Evolutionary conservation across 805 yeast species (phyloP).

Genomic region (Metschnikowia vanudenii): DNA sequence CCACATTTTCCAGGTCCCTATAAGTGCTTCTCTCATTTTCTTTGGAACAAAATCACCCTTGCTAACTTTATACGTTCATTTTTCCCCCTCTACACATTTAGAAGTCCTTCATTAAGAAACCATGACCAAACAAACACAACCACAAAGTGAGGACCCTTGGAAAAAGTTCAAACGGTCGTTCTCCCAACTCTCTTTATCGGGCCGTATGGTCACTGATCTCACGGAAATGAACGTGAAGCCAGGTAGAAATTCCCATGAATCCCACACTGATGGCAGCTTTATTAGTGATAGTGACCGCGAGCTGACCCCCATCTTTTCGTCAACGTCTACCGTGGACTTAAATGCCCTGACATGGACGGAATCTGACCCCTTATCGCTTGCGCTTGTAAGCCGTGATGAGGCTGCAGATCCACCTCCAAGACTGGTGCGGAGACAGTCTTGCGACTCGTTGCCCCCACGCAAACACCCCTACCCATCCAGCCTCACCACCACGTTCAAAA

Average conservation of each 20-base stretch:
- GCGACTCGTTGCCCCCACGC: slow-evolving; percentile 5
- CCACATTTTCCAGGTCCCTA: no score
- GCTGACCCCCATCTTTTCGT: slow-evolving; percentile 7
- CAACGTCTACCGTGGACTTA: slow-evolving; percentile 6
- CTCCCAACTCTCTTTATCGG: slow-evolving; percentile 11
- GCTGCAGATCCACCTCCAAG: slow-evolving; percentile 3
- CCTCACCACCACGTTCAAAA: not conserved
- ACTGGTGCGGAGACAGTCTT: slow-evolving; percentile 1
- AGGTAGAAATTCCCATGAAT: not conserved
- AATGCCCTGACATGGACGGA: slow-evolving; percentile 4
- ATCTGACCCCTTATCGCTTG: not conserved
- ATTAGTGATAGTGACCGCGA: slow-evolving; percentile 3
- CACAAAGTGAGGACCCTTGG: slow-evolving; percentile 4
- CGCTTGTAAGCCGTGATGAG: not conserved
- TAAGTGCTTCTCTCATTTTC: no score
- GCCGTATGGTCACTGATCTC: not conserved
- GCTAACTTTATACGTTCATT: not conserved
- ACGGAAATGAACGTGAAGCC: not conserved
- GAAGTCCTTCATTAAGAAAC: not conserved
- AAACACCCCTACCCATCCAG: slow-evolving; percentile 9
- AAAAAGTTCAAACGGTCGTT: slow-evolving; percentile 13
- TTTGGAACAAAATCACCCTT: not conserved
- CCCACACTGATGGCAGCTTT: slow-evolving; percentile 4
- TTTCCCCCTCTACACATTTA: not conserved
- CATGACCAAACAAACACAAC: not conserved